These are phyloP conservation scores for Neurospora sp. DNA, from an alignment of 495 filamentous ascomycete genomes.

Conservation along the genomic window DNA sequence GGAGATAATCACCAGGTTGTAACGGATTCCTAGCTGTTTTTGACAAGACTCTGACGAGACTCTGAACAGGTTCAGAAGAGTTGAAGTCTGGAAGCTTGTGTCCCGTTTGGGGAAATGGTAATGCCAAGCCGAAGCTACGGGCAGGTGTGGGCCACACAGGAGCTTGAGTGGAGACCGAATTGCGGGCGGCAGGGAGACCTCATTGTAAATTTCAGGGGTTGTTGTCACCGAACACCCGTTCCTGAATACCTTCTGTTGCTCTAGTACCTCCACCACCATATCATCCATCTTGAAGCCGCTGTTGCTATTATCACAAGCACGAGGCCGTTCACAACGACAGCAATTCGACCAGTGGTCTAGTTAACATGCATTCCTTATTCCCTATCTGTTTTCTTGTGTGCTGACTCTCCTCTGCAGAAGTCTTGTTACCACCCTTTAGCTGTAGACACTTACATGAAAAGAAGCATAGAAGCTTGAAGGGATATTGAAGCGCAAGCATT, in stretches of 20 bases:
- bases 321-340: not conserved
- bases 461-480: not conserved
- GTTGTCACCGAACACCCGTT: not conserved
- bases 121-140: not conserved
- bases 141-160: not conserved
- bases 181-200: not conserved
- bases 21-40: not conserved
- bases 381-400: not conserved
- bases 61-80: not conserved
- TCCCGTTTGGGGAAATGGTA: not conserved
- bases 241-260: not conserved
- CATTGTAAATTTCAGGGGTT: not conserved
- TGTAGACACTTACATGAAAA: not conserved
- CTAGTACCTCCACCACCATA: not conserved
- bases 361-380: not conserved
- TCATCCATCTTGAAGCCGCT: not conserved
- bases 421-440: not conserved
- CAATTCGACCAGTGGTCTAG: not conserved
- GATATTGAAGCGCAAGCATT: not conserved
- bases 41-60: not conserved
- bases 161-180: not conserved
- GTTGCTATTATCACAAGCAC: not conserved
- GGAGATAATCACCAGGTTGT: not conserved
- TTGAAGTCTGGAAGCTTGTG: not conserved
- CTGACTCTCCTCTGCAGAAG: not conserved